phyloP scores from a whole-genome alignment of 225 moss, liverwort and hornwort genomes.

The Marchantia polymorpha region DNA sequence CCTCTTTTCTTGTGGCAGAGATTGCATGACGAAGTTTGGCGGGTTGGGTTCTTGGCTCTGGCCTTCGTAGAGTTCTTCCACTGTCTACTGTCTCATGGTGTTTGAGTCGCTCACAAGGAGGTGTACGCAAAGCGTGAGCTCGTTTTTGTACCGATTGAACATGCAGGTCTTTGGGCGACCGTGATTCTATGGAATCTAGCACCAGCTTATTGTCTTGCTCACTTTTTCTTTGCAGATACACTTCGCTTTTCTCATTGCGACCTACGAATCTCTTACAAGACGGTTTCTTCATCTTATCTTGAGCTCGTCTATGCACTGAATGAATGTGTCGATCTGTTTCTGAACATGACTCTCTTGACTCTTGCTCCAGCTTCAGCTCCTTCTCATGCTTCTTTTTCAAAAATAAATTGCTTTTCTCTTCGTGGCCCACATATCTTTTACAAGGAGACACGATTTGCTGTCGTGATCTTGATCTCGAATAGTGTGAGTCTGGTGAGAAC shows the following conservation, averaged over 20 bases:
- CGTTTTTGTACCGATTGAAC: neutral
- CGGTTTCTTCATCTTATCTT: neutral
- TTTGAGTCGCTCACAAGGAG: neutral
- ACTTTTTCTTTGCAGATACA: neutral
- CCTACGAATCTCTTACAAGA: neutral
- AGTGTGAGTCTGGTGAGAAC: neutral
- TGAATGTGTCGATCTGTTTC: neutral
- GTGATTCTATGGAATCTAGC: neutral
- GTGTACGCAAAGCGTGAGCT: neutral
- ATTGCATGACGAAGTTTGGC: neutral
- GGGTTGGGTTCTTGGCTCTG: neutral
- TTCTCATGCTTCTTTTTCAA: constrained; percentile 1
- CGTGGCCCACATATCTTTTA: neutral
- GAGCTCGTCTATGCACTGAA: neutral
- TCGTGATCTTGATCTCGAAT: neutral
- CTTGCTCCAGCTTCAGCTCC: neutral
- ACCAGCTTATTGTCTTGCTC: neutral
- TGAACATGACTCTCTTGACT: neutral
- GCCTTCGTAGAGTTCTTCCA: neutral
- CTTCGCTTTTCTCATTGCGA: neutral
- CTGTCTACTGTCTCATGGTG: neutral
- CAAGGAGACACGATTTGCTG: neutral
- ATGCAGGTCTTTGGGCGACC: neutral
- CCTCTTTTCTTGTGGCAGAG: neutral
- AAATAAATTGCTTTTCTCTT: neutral